phyloP scores from a whole-genome alignment of 2,329 filamentous ascomycete genomes.

The Lecanosticta acicola region DNA sequence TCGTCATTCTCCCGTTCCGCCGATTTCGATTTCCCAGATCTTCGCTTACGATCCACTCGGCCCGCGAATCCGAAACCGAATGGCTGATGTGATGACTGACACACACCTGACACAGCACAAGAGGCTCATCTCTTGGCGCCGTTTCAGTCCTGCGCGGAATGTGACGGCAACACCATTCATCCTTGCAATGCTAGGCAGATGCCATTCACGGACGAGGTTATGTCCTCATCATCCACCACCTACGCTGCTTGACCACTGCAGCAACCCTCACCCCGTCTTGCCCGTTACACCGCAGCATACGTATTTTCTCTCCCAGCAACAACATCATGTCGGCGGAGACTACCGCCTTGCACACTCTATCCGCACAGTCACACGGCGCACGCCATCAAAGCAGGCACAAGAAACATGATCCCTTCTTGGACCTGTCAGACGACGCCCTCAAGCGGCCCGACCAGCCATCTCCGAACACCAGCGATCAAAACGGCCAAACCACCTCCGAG shows the following conservation, averaged over 20 bases:
- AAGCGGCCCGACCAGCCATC: slow-evolving; percentile 20
- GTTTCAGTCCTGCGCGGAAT: neutral
- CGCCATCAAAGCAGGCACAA: slow-evolving; percentile 23
- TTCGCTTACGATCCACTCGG: no score
- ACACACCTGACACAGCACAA: no score
- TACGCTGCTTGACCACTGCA: neutral
- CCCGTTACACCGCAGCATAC: slow-evolving; percentile 16
- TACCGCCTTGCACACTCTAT: slow-evolving; percentile 3
- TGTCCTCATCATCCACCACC: no score
- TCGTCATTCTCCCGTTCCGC: no score
- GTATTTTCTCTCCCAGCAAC: neutral
- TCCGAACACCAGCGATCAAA: slow-evolving; percentile 14
- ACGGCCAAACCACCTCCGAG: slow-evolving; percentile 5
- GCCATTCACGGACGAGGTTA: no score
- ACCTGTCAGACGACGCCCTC: slow-evolving; percentile 25
- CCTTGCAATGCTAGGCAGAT: neutral
- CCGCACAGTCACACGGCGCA: neutral
- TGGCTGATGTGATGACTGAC: no score
- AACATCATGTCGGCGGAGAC: slow-evolving; percentile 15
- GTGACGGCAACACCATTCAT: neutral
- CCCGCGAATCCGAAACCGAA: no score
- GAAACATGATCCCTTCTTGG: slow-evolving; percentile 27
- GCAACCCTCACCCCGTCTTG: no score
- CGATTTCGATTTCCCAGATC: no score
- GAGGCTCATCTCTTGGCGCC: no score